Conservation (phyloP, 2,329 filamentous ascomycete species). For the Clarireedia paspali region DNA sequence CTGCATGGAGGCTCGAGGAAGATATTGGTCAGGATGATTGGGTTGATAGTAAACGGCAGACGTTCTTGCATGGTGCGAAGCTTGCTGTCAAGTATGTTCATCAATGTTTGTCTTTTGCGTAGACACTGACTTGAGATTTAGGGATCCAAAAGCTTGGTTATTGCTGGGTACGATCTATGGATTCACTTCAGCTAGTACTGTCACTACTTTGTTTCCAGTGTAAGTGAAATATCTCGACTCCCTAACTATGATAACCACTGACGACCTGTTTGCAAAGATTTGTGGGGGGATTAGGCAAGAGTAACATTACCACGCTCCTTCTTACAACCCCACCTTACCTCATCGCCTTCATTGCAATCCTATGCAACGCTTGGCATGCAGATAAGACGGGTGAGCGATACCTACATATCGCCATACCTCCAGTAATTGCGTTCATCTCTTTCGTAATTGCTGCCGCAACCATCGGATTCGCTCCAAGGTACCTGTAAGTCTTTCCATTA, state of each 20-base stretch:
- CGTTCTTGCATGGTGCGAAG: constrained; percentile 4
- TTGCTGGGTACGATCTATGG: constrained; percentile 3
- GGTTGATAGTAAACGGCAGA: constrained; percentile 6
- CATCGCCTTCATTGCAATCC: constrained; percentile 14
- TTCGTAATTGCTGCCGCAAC: constrained; percentile 16
- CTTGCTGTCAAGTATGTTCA: background rate
- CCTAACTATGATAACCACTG: background rate
- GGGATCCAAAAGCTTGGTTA: constrained; percentile 7
- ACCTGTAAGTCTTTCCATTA: constrained; percentile 5
- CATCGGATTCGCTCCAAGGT: constrained; percentile 14
- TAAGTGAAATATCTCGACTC: background rate
- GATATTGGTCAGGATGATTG: constrained; percentile 9
- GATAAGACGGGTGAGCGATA: constrained; percentile 13
- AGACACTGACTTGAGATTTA: background rate
- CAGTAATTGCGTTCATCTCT: constrained; percentile 13
- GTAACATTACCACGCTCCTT: background rate
- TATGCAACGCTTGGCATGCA: constrained; percentile 9
- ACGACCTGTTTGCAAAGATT: background rate
- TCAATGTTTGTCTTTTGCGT: background rate
- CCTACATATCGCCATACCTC: constrained; percentile 15
- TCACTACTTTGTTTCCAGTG: constrained; percentile 27
- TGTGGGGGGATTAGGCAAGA: background rate
- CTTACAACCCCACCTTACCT: constrained; percentile 18
- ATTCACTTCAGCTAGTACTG: constrained; percentile 12
- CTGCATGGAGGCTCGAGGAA: constrained; percentile 18